A percentile compares a stretch with the other conserved stretches of the same genome.
These are phyloP conservation scores for Yamadazyma dushanensis DNA, from an alignment of 1,139 yeast species.

Conservation along the genomic window DNA sequence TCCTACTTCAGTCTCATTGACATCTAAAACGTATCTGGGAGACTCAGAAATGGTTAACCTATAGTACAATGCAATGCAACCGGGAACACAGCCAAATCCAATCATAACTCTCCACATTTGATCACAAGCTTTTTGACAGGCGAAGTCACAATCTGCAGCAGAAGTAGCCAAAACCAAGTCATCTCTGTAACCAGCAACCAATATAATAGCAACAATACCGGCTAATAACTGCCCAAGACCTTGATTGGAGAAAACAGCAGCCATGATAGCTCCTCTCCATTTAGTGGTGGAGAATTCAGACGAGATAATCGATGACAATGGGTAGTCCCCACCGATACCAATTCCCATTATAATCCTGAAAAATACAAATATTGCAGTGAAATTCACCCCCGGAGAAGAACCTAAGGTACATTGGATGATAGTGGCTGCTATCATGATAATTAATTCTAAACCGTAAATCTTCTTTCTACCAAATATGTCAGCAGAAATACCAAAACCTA, in stretches of 20 bases:
- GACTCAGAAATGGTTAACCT: conserved; percentile 94
- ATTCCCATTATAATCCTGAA: conserved; percentile 86
- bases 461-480: conserved; percentile 86
- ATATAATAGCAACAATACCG: conserved; percentile 74
- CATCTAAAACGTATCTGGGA: conserved; percentile 84
- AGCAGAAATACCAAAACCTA: conserved; percentile 82
- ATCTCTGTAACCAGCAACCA: conserved; percentile 71
- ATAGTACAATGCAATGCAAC: conserved; percentile 76
- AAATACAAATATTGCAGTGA: conserved; percentile 68
- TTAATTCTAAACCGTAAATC: conserved; percentile 83
- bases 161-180: conserved; percentile 50
- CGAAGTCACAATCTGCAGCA: conserved; percentile 59
- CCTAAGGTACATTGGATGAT: conserved; percentile 75
- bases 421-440: conserved; percentile 80
- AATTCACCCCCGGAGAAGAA: conserved; percentile 64
- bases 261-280: conserved; percentile 97
- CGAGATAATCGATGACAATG: conserved; percentile 89
- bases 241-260: conserved; percentile 89
- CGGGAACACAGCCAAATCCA: conserved; percentile 91
- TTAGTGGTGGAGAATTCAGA: conserved; percentile 88
- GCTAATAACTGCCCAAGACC: conserved; percentile 91
- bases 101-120: conserved; percentile 91
- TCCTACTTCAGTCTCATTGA: conserved; percentile 59
- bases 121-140: conserved; percentile 75
- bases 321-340: conserved; percentile 99